phyloP scores from a whole-genome alignment of 2,329 filamentous ascomycete genomes.

The Colletotrichum cereale region DNA sequence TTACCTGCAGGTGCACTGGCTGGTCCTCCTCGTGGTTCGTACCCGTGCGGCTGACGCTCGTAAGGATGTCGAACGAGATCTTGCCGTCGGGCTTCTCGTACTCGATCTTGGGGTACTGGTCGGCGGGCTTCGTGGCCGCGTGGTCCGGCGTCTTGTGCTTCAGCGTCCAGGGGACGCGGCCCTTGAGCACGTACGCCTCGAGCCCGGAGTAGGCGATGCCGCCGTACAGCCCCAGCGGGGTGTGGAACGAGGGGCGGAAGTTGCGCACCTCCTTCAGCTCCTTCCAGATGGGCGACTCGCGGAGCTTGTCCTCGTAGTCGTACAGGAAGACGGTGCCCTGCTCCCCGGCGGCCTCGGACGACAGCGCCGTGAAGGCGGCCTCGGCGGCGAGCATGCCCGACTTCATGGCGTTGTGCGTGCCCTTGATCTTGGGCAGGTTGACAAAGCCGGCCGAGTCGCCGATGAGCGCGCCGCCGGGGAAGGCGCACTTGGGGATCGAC shows the following conservation, averaged over 20 bases:
- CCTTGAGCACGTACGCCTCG: constrained; percentile 89
- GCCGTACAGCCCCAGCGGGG: constrained; percentile 86
- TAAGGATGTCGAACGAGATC: constrained; percentile 95
- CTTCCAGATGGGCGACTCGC: constrained; percentile 90
- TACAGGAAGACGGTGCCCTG: constrained; percentile 88
- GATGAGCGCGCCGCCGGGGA: constrained; percentile 94
- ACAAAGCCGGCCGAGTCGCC: constrained; percentile 97
- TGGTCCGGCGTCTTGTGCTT: constrained; percentile 85
- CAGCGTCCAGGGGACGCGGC: constrained; percentile 90
- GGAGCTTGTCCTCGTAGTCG: constrained; percentile 91
- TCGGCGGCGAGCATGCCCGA: constrained; percentile 97
- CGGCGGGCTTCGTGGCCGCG: constrained; percentile 82
- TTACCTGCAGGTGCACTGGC: constrained; percentile 93
- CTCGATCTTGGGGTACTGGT: constrained; percentile 87
- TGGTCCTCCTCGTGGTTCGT: constrained; percentile 99
- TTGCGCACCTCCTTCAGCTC: constrained; percentile 96
- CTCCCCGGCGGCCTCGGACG: constrained; percentile 49
- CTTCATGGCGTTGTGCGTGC: constrained; percentile 97
- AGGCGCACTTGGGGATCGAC: constrained; percentile 96
- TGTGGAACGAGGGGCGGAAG: constrained; percentile 96
- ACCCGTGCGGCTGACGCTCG: constrained; percentile 92
- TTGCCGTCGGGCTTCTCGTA: constrained; percentile 97
- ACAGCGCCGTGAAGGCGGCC: constrained; percentile 84
- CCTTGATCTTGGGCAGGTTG: constrained; percentile 98
- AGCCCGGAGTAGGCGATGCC: constrained; percentile 93